A percentile compares a stretch with the other conserved stretches of the same genome.
These are phyloP conservation scores for Paecilomyces fulvus DNA, from an alignment of 2,329 filamentous ascomycete genomes.

Conservation along the genomic window DNA sequence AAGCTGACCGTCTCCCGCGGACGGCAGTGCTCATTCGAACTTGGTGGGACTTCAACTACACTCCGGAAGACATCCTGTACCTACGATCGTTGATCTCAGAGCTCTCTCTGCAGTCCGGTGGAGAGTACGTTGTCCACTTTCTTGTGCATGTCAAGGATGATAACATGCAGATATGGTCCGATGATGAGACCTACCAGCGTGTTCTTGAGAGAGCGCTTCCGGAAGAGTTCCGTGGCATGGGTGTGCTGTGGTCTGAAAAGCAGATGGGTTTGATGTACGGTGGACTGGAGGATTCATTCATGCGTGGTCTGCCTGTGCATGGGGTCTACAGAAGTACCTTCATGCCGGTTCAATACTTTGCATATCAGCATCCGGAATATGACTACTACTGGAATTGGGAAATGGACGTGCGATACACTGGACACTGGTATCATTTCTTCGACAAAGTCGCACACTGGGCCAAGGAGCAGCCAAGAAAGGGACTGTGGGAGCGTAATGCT, in stretches of 20 bases:
- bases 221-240: constrained; percentile 78
- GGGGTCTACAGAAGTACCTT: constrained; percentile 87
- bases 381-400: constrained; percentile 86
- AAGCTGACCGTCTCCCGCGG: constrained; percentile 37
- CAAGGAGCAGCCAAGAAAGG: constrained; percentile 64
- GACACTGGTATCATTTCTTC: constrained; percentile 74
- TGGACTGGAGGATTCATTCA: constrained; percentile 70
- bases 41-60: constrained; percentile 72
- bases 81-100: constrained; percentile 75
- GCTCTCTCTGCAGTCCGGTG: constrained; percentile 61
- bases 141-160: constrained; percentile 72
- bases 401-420: constrained; percentile 69
- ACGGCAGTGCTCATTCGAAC: constrained; percentile 73
- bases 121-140: constrained; percentile 69
- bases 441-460: constrained; percentile 63
- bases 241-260: constrained; percentile 85
- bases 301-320: constrained; percentile 67
- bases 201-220: constrained; percentile 65
- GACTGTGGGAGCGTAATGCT: constrained; percentile 70
- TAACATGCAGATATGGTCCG: constrained; percentile 71
- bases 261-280: constrained; percentile 91
- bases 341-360: constrained; percentile 93
- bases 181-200: constrained; percentile 62
- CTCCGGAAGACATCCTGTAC: constrained; percentile 67
- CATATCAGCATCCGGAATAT: constrained; percentile 69